Evolutionary conservation across 129 eudicot species (phyloP).

Genomic region (Helichrysum umbraculigerum): DNA sequence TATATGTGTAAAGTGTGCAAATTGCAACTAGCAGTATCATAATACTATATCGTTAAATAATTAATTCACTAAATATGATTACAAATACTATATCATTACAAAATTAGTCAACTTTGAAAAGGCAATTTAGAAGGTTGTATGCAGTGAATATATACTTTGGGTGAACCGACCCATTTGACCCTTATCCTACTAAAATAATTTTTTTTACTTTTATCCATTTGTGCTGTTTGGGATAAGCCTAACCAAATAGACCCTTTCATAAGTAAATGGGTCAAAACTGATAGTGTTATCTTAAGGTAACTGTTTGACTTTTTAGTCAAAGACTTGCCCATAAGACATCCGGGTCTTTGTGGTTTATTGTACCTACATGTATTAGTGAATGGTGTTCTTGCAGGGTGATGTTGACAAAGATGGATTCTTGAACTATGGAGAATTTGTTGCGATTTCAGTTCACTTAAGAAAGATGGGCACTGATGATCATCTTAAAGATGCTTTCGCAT

Average conservation of each 20-base stretch:
- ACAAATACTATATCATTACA: too few species aligned
- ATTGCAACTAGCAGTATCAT: background rate
- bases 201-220: background rate
- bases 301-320: background rate
- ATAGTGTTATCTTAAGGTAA: too few species aligned
- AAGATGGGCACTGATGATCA: slow-evolving; percentile 96
- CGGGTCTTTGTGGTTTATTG: background rate
- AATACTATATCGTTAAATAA: too few species aligned
- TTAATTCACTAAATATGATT: too few species aligned
- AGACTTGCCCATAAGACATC: background rate
- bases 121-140: too few species aligned
- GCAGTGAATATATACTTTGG: background rate
- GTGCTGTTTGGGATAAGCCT: too few species aligned
- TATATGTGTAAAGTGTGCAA: background rate
- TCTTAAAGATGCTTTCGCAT: slow-evolving; percentile 75
- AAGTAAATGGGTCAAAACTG: background rate
- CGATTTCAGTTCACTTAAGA: slow-evolving; percentile 78
- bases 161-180: background rate
- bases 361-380: slow-evolving; percentile 14
- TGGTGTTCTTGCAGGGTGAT: slow-evolving; percentile 69
- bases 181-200: background rate
- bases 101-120: background rate
- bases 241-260: background rate
- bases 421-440: slow-evolving; percentile 80
- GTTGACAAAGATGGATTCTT: slow-evolving; percentile 85